Evolutionary conservation across 108 stramenopile genomes (phyloP).

Genomic region (Licmophora abbreviata): DNA sequence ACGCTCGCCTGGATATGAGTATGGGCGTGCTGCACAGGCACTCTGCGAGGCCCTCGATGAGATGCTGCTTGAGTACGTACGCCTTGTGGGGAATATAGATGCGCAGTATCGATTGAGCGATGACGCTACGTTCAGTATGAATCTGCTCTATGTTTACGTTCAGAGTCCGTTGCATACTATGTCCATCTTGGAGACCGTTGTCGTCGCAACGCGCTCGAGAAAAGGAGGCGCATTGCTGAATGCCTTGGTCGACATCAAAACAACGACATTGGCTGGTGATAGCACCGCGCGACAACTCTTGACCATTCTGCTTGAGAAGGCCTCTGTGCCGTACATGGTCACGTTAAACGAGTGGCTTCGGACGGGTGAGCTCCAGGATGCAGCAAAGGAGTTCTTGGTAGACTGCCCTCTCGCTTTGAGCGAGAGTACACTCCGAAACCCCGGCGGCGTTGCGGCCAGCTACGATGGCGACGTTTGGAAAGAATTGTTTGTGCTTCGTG

Average conservation of each 20-base stretch:
- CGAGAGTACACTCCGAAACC: constrained; percentile 8
- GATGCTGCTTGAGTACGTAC: constrained; percentile 68
- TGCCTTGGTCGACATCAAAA: constrained; percentile 32
- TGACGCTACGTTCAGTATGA: constrained; percentile 47
- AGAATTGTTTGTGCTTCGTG: constrained; percentile 37
- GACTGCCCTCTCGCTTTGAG: constrained; percentile 3
- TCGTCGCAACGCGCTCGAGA: constrained; percentile 24
- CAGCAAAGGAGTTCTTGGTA: constrained; percentile 91
- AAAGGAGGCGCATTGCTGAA: constrained; percentile 85
- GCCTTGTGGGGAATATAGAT: constrained; percentile 67
- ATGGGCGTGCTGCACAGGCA: constrained; percentile 80
- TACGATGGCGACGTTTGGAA: constrained; percentile 42
- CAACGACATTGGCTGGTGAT: constrained; percentile 48
- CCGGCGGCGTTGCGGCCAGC: too few species aligned
- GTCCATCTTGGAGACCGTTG: constrained; percentile 52
- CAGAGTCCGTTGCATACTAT: constrained; percentile 69
- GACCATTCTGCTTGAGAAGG: constrained; percentile 43
- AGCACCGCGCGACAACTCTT: constrained; percentile 47
- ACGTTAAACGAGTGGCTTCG: constrained; percentile 84
- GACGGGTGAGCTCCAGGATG: constrained; percentile 73
- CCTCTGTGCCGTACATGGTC: constrained; percentile 74
- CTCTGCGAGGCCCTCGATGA: constrained; percentile 71
- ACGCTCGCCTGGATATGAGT: constrained; percentile 60
- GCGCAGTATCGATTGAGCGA: constrained; percentile 22
- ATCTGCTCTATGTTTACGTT: constrained; percentile 60